Evolutionary conservation across 1,139 yeast species (phyloP).

Genomic region (Candida neerlandica): DNA sequence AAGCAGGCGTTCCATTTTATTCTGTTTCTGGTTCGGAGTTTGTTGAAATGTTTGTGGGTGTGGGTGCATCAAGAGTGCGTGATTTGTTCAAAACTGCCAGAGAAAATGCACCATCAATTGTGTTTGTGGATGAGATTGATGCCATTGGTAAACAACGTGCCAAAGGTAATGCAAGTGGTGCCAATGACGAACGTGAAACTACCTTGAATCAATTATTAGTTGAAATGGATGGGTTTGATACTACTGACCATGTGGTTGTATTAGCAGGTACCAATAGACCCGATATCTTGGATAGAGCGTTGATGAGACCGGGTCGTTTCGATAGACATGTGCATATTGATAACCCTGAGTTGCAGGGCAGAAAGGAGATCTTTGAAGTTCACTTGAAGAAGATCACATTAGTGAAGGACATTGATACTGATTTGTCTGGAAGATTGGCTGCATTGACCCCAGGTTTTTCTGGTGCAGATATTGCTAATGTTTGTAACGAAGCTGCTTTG

Average conservation of each 20-base stretch:
- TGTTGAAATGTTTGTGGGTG: slow-evolving; percentile 98
- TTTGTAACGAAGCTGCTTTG: slow-evolving; percentile 94
- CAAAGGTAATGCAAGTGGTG: slow-evolving; percentile 80
- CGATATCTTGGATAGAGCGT: slow-evolving; percentile 88
- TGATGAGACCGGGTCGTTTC: slow-evolving; percentile 95
- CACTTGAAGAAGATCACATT: slow-evolving; percentile 72
- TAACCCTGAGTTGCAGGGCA: slow-evolving; percentile 89
- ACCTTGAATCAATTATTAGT: slow-evolving; percentile 93
- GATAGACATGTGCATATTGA: slow-evolving; percentile 93
- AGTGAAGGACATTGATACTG: slow-evolving; percentile 38
- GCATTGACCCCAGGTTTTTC: slow-evolving; percentile 97
- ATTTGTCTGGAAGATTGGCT: slow-evolving; percentile 82
- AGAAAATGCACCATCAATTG: slow-evolving; percentile 89
- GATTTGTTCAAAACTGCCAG: slow-evolving; percentile 92
- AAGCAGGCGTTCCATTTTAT: slow-evolving; percentile 94
- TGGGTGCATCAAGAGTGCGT: slow-evolving; percentile 96
- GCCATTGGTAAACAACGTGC: slow-evolving; percentile 96
- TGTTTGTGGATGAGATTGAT: slow-evolving; percentile 96
- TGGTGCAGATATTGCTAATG: slow-evolving; percentile 98
- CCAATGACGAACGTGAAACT: slow-evolving; percentile 95
- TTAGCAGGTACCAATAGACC: slow-evolving; percentile 97
- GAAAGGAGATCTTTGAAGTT: slow-evolving; percentile 88
- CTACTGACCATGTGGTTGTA: slow-evolving; percentile 91
- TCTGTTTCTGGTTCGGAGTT: slow-evolving; percentile 98
- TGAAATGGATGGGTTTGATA: slow-evolving; percentile 96